Evolutionary conservation across 441 rosid species (phyloP), one percentile per base, ranked within the genome.

Genomic region (Adansonia rubrostipa): DNA sequence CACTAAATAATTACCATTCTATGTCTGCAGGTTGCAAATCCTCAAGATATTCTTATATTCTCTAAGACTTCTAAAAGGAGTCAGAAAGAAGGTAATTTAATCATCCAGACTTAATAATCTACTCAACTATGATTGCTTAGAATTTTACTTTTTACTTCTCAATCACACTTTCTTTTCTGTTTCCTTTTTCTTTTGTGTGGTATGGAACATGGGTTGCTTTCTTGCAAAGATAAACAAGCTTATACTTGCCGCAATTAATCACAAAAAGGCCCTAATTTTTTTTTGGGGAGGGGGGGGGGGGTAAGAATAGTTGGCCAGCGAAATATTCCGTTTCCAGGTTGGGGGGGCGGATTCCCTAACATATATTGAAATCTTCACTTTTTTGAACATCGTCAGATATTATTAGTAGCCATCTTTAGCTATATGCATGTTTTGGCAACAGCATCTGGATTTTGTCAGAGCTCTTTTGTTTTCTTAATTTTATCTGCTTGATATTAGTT

Each of bases 41-140:
- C 99, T 61, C 99, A 96, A 81, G 99, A 96, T 84, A 96, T 96
- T 83, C 91, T 94, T 78, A 94, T 96, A 84, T 96, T 96, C 84
- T 92, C 99, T 1, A 96, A 96, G 91, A 84, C 94, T 88, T 88
- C 97, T 61, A 92, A 80, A 82, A 93, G 84, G 87, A 83, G 88
- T 53, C 89, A 82, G 69, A 85, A 74, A 63, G 92, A 87, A 81
- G 91, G 97, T 91, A 48, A 36, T 42, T 36, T 73, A 9, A 19
- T 19, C 8, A 3, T 45, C 73, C 69, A 69, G 19, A 68, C 44
- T 10, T 71, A 24, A 45, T 53, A 54, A 28, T 53, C 73, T 75
- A 19, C 69, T 76, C 42, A 20, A 24, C 69, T 62, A 73, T 66
- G 22, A 50, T 6, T 51, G 28, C 44, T 56, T 65, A 5, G 9